Evolutionary conservation across 83 land plant genomes (phyloP).

Genomic region (Thuja plicata): DNA sequence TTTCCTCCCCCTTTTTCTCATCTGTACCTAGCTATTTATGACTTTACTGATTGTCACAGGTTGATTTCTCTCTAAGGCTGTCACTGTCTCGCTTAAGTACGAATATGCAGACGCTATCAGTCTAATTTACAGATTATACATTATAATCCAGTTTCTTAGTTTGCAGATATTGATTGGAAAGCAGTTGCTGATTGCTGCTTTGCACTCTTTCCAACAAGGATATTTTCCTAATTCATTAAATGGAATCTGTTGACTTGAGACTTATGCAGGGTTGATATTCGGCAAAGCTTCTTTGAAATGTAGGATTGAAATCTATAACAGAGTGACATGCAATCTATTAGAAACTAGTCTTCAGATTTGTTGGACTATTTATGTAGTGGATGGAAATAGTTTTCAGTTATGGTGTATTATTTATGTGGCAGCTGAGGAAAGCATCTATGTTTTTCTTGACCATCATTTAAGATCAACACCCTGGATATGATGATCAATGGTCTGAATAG

Average conservation of each 20-base stretch:
- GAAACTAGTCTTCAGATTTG: background rate
- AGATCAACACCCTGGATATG: background rate
- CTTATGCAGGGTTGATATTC: constrained; percentile 3
- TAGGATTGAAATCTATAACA: background rate
- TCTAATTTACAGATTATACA: background rate
- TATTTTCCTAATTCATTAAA: background rate
- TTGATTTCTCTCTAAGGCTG: background rate
- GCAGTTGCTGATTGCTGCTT: background rate
- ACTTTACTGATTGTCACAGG: background rate
- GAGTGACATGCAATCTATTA: background rate
- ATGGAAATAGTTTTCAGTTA: background rate
- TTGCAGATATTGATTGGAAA: background rate
- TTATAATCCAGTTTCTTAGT: background rate
- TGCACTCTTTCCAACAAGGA: background rate
- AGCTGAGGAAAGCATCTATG: background rate
- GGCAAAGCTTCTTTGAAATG: background rate
- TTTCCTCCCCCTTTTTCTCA: background rate
- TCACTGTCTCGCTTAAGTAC: background rate
- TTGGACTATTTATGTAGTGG: background rate
- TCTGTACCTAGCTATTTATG: background rate
- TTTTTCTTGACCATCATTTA: background rate
- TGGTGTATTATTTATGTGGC: background rate
- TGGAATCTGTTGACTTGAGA: background rate
- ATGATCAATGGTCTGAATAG: background rate
- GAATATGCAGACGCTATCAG: background rate